Evolutionary conservation across 1,284 basidiomycete genomes (phyloP), one percentile per base, ranked within the genome.

Genomic region (Amylostereum chailletii): DNA sequence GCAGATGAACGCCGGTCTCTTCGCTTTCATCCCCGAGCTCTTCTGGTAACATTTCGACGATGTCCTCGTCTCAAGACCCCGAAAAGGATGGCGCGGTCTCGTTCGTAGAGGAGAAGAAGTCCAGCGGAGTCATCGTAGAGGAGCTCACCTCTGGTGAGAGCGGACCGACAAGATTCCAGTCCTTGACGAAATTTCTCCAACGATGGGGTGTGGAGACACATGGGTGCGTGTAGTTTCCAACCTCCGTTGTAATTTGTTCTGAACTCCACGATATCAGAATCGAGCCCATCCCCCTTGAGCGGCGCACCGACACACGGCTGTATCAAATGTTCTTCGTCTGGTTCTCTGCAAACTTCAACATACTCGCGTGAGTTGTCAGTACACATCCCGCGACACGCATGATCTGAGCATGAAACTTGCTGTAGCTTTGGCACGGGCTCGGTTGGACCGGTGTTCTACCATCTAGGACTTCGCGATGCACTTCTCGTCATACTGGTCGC

Each of bases 311-410:
- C 45, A 69, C 64, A 4, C 71, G 78, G 7, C 70, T 78, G 51
- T 77, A 79, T 55, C 81, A 83, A 56, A 69, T 82, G 65, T 83
- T 83, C 62, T 79, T 80, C 54, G 69, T 81, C 19, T 83, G 81
- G 81, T 78, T 83, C 56, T 77, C 79, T 5, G 71, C 72, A 45
- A 83, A 81, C 53, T 69, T 79, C 60, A 83, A 83, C 55, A 69
- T 84, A 50, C 65, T 80, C 32, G 69, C 71, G 65, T 81, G 65
- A 43, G 71, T 63, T 5, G 19, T 19, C 19, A 19, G 19, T 19
- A 19, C 19, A 19, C 19, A 19, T 19, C 19, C 19, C 19, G 19
- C 19, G 19, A 19, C 19, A 19, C 19, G 19, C 19, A 19, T 19
- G 19, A 19, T 19, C 19, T 19, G 19, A 19, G 19, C 19, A 19